These are phyloP conservation scores for Atalantia buxifolia DNA, from an alignment of 345 rosid genomes.

Conservation along the genomic window DNA sequence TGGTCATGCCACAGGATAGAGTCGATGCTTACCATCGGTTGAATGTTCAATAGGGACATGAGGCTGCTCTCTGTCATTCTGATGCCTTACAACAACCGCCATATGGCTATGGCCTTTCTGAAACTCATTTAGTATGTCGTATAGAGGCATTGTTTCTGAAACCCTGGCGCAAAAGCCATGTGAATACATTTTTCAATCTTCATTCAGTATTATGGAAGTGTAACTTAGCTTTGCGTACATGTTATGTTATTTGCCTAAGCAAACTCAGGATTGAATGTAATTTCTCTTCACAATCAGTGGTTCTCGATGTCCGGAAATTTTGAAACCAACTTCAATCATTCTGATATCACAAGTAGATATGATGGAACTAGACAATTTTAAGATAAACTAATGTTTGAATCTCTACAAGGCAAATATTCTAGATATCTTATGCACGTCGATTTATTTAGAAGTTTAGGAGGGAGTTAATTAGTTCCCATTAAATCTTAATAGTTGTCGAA, in stretches of 20 bases:
- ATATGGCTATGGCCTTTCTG: slow-evolving; percentile 77
- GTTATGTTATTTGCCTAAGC: not conserved
- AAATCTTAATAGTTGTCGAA: not conserved
- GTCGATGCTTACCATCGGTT: slow-evolving; percentile 11
- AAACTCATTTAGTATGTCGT: slow-evolving; percentile 64
- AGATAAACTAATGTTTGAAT: not conserved
- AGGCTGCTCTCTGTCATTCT: slow-evolving; percentile 19
- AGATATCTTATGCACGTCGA: not conserved
- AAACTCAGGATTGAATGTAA: not conserved
- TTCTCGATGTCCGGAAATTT: not conserved
- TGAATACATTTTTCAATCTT: not conserved
- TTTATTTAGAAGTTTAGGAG: not conserved
- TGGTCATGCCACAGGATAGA: not conserved
- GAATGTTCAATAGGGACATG: slow-evolving; percentile 1
- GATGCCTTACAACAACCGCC: slow-evolving; percentile 52
- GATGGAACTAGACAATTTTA: not conserved
- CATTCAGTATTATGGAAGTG: not conserved
- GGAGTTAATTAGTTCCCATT: not conserved
- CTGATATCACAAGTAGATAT: not conserved
- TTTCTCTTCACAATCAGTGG: not conserved
- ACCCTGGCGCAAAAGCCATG: slow-evolving; percentile 33
- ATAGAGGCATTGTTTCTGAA: slow-evolving; percentile 48
- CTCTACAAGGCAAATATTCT: no score
- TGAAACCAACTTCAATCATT: not conserved
- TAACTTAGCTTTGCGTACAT: not conserved